These are phyloP conservation scores for Hypoxylon sp. DNA, from an alignment of 2,329 filamentous ascomycete genomes.

Conservation along the genomic window DNA sequence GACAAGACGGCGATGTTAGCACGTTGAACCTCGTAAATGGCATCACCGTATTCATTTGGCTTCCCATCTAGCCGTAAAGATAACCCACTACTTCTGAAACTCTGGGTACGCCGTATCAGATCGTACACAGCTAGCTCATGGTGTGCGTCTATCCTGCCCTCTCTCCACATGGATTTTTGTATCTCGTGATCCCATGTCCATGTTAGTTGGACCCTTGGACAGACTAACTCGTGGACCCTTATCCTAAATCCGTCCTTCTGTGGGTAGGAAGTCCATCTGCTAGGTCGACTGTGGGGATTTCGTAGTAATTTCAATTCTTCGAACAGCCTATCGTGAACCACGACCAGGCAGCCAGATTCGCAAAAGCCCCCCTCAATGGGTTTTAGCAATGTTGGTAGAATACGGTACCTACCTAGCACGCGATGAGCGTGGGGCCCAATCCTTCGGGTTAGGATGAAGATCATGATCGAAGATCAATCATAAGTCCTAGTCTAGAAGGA, in stretches of 20 bases:
- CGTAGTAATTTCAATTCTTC: not conserved
- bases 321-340: not conserved
- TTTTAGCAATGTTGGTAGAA: not conserved
- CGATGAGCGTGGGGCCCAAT: not conserved
- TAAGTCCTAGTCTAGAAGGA: not conserved
- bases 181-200: not conserved
- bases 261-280: not conserved
- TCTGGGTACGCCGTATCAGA: slow-evolving; percentile 11
- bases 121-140: not conserved
- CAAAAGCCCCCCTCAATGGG: not conserved
- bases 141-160: slow-evolving; percentile 22
- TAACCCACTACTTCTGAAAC: not conserved
- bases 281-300: not conserved
- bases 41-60: slow-evolving; percentile 11
- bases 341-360: slow-evolving; percentile 8
- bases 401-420: not conserved
- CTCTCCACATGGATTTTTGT: not conserved
- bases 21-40: slow-evolving; percentile 3
- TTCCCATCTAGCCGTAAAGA: slow-evolving; percentile 8
- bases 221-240: not conserved
- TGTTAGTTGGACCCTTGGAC: not conserved
- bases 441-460: slow-evolving; percentile 10
- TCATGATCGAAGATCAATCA: slow-evolving; percentile 6
- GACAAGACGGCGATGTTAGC: slow-evolving; percentile 6
- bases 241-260: not conserved